A percentile compares a stretch with the other conserved stretches of the same genome.
Evolutionary conservation across 1,139 yeast species (phyloP).

Genomic region (Blastobotrys indianensis): DNA sequence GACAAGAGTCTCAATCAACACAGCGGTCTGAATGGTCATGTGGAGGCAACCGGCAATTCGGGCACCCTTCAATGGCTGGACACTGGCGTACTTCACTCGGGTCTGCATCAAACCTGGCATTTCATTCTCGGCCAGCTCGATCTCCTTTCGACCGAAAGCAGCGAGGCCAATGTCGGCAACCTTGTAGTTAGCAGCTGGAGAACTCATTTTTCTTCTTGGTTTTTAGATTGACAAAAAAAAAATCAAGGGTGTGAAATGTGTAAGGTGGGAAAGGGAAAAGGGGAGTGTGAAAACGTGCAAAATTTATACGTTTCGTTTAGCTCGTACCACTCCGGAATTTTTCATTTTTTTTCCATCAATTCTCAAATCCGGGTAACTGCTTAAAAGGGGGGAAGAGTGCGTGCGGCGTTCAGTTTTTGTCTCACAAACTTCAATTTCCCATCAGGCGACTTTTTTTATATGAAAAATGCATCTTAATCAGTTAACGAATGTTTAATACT

Average conservation of each 20-base stretch:
- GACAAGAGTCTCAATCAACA: conserved; percentile 92
- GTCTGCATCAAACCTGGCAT: conserved; percentile 99
- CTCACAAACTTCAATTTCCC: too few relatives aligned
- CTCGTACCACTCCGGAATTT: background rate
- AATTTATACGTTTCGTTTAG: conserved; percentile 1
- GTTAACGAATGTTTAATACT: too few relatives aligned
- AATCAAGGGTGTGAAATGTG: too few relatives aligned
- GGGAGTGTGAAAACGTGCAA: background rate
- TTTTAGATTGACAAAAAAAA: background rate
- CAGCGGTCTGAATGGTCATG: conserved; percentile 99
- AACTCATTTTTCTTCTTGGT: conserved; percentile 20
- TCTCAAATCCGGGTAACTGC: too few relatives aligned
- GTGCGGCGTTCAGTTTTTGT: too few relatives aligned
- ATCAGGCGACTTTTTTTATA: too few relatives aligned
- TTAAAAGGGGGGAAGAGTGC: too few relatives aligned
- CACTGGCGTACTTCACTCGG: conserved; percentile 85
- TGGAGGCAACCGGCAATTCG: conserved; percentile 99
- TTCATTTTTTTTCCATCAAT: background rate
- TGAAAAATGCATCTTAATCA: too few relatives aligned
- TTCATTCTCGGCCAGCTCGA: conserved; percentile 97
- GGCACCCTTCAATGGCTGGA: conserved; percentile 97
- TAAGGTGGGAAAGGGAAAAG: conserved; percentile 7
- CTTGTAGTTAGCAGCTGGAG: conserved; percentile 62
- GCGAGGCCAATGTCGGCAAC: conserved; percentile 98
- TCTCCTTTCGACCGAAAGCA: conserved; percentile 99